These are phyloP conservation scores for Dichotomopilus funicola DNA, from an alignment of 2,329 filamentous ascomycete species.

Conservation along the genomic window DNA sequence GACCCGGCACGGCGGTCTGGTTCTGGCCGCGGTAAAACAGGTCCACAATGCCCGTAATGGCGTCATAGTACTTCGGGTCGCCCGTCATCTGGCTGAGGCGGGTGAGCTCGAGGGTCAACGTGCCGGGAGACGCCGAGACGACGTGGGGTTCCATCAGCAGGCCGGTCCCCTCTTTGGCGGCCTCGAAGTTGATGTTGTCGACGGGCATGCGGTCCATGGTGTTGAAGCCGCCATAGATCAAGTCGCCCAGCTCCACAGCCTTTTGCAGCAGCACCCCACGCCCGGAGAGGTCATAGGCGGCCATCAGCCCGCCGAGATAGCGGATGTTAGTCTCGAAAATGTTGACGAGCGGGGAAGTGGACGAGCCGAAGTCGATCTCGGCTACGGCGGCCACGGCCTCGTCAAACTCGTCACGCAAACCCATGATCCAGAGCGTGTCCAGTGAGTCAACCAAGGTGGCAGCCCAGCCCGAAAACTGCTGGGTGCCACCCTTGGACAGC, in stretches of 20 bases:
- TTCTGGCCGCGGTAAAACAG: constrained; percentile 56
- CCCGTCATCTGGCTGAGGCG: constrained; percentile 65
- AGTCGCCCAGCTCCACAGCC: constrained; percentile 39
- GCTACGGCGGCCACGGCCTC: constrained; percentile 41
- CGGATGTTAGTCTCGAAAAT: constrained; percentile 31
- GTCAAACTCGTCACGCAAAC: constrained; percentile 44
- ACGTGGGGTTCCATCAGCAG: constrained; percentile 32
- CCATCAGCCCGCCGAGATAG: constrained; percentile 28
- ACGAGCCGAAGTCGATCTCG: constrained; percentile 40
- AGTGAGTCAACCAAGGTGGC: constrained; percentile 27
- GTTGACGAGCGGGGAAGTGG: constrained; percentile 30
- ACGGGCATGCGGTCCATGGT: constrained; percentile 42
- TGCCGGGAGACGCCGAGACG: constrained; percentile 47
- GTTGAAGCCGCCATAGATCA: constrained; percentile 41
- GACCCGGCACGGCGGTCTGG: constrained; percentile 59
- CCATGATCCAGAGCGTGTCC: constrained; percentile 54
- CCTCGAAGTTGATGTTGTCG: constrained; percentile 38
- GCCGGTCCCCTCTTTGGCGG: constrained; percentile 32
- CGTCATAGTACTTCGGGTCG: constrained; percentile 68
- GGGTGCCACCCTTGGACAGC: constrained; percentile 9
- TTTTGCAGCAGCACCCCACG: constrained; percentile 36
- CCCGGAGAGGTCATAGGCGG: constrained; percentile 26
- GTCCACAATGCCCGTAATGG: constrained; percentile 61
- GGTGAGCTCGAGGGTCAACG: constrained; percentile 66
- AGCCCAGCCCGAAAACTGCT: constrained; percentile 23